Base-by-base conservation (phyloP, 257 asterid genomes). In the Nicotiana tabacum region DNA sequence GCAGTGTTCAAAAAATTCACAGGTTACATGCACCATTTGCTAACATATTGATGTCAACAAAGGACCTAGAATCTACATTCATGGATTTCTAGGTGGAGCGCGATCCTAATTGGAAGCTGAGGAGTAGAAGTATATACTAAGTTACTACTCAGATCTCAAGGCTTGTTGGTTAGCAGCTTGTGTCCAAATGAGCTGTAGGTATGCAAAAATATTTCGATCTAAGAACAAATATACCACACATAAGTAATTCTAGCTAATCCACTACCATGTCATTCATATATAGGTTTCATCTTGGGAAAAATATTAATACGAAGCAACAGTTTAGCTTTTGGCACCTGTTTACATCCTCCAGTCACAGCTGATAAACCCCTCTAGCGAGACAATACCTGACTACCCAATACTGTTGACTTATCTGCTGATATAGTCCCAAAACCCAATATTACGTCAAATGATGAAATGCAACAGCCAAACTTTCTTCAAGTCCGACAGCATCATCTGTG, bases 321-420 rank as follows among this genome's bases (percentile, higher is more conserved):
- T 27, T 74, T n/a, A 74, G 43, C 21, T 8, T 74, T 74, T 27
- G 80, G 62, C 15, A 48, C 64, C 43, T 48, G 16, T 74, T 27
- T 27, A 37, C 80, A 74, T 7, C 80, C 15, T 74, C 80, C 80
- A 51, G 39, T 74, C 80, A 74, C 80, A 48, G 62, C 60, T 74
- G 64, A 62, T 5, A 74, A 48, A 27, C 24, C 62, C 53, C 58
- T 53, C 58, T 13, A 53, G 17, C 17, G 6, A 53, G 17, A 53
- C 58, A 13, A 53, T 51, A 53, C 58, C 58, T 53, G 57, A 13
- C 4, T 51, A 51, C 57, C 57, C 57, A 10, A 2, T 51, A 51
- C 4, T 3, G 17, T 11, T 51, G 57, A 51, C 57, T 51, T 51
- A 4, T 11, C 57, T 11, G 16, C 13, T 51, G 17, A 51, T 11